Conservation (phyloP, 2,329 filamentous ascomycete species). For the Colletotrichum tropicale region DNA sequence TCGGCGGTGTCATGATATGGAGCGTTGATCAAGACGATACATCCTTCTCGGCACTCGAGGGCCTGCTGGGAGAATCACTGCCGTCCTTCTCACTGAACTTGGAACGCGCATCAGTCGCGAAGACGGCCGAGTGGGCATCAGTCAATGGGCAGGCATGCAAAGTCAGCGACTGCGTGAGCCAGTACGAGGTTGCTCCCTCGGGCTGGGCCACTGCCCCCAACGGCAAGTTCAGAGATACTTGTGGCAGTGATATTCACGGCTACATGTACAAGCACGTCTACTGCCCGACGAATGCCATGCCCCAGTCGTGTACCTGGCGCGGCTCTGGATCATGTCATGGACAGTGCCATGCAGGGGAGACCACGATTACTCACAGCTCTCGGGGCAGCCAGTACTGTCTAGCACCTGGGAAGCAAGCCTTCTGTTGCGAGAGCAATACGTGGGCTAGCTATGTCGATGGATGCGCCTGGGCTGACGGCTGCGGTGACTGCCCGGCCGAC, state of each 20-base stretch:
- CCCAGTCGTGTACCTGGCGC: conserved; percentile 13
- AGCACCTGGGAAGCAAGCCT: neutral
- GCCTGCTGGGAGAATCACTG: neutral
- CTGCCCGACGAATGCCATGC: conserved; percentile 1
- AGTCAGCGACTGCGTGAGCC: neutral
- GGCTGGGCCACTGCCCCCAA: neutral
- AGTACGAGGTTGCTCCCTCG: neutral
- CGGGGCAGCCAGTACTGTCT: neutral
- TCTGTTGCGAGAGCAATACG: neutral
- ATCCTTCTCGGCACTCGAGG: neutral
- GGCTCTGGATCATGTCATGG: conserved; percentile 18
- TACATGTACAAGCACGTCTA: conserved; percentile 7
- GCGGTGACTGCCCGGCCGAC: neutral
- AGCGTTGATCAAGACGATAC: conserved; percentile 20
- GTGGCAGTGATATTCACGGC: neutral
- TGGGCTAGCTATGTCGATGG: neutral
- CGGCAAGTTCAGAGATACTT: neutral
- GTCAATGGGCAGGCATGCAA: neutral
- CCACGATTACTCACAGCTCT: neutral
- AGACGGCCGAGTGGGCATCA: neutral
- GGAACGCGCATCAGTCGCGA: neutral
- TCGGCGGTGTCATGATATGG: conserved; percentile 25
- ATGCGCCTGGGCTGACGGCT: neutral
- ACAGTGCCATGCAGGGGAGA: conserved; percentile 17
- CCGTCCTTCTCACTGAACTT: neutral